These are phyloP conservation scores for Mycena sanguinolenta DNA, from an alignment of 768 basidiomycete species.

Conservation along the genomic window DNA sequence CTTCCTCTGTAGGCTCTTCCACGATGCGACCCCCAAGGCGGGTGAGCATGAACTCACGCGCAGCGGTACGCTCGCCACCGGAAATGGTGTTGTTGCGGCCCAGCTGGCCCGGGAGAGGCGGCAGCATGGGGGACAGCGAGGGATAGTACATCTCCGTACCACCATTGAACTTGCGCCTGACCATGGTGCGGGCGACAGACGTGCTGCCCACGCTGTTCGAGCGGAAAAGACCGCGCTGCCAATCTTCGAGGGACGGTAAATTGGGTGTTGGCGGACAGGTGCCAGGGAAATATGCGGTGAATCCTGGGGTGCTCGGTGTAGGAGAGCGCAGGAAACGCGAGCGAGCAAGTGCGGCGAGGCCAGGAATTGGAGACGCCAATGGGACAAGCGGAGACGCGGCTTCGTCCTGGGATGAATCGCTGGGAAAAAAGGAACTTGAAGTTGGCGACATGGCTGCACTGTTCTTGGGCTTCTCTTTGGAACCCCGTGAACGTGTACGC, in stretches of 20 bases:
- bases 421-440: conserved; percentile 59
- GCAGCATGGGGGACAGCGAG: conserved; percentile 69
- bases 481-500: conserved; percentile 81
- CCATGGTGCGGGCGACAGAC: conserved; percentile 74
- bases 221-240: conserved; percentile 84
- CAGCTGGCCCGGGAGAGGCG: conserved; percentile 57
- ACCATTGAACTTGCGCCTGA: conserved; percentile 89
- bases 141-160: conserved; percentile 76
- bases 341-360: conserved; percentile 68
- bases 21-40: conserved; percentile 70
- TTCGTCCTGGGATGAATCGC: conserved; percentile 83
- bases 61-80: conserved; percentile 83
- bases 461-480: conserved; percentile 77
- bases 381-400: conserved; percentile 52
- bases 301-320: conserved; percentile 66
- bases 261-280: conserved; percentile 76
- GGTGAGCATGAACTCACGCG: conserved; percentile 75
- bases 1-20: conserved; percentile 70
- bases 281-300: conserved; percentile 72
- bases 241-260: conserved; percentile 82
- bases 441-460: conserved; percentile 62
- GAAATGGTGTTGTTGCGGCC: conserved; percentile 86
- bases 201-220: conserved; percentile 93
- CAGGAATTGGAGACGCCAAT: conserved; percentile 62
- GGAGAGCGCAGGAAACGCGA: conserved; percentile 64